Percentiles rank a stretch among this genome's conserved stretches.
These are phyloP conservation scores for Colletotrichum cuscutae DNA, from an alignment of 2,329 filamentous ascomycete genomes.

Conservation along the genomic window DNA sequence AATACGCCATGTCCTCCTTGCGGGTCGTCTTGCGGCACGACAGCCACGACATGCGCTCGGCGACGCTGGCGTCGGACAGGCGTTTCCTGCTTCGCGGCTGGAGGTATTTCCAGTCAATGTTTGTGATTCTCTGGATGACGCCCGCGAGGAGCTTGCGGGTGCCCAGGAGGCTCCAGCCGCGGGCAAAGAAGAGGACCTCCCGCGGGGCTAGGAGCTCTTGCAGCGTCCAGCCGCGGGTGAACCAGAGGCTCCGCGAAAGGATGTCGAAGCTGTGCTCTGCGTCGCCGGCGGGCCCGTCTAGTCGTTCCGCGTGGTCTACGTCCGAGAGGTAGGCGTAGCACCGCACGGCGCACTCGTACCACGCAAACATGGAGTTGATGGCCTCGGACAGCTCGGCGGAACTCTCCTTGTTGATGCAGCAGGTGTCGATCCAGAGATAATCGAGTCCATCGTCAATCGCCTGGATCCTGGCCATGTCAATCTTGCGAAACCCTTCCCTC, in stretches of 20 bases:
- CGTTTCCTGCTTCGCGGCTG: slow-evolving; percentile 3
- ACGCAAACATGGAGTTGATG: slow-evolving; percentile 34
- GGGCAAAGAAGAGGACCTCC: slow-evolving; percentile 33
- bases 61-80: slow-evolving; percentile 36
- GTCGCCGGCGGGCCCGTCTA: neutral
- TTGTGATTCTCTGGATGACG: slow-evolving; percentile 10
- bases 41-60: slow-evolving; percentile 44
- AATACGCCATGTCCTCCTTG: slow-evolving; percentile 42
- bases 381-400: slow-evolving; percentile 32
- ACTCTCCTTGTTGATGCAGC: slow-evolving; percentile 36
- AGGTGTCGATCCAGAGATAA: slow-evolving; percentile 36
- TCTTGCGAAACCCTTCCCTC: slow-evolving; percentile 21
- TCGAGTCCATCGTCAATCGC: slow-evolving; percentile 16
- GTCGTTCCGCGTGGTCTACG: neutral
- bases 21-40: slow-evolving; percentile 38
- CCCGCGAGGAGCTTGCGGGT: slow-evolving; percentile 13
- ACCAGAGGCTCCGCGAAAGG: slow-evolving; percentile 33
- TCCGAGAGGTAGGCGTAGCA: slow-evolving; percentile 35
- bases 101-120: slow-evolving; percentile 16
- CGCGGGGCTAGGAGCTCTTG: slow-evolving; percentile 36
- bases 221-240: slow-evolving; percentile 36
- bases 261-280: neutral
- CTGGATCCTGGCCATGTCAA: slow-evolving; percentile 19
- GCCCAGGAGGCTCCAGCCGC: slow-evolving; percentile 18
- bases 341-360: slow-evolving; percentile 27